A percentile compares a stretch with the other conserved stretches of the same genome.
Conservation (phyloP, 2,329 filamentous ascomycete genomes). For the Fusarium sambucinum region DNA sequence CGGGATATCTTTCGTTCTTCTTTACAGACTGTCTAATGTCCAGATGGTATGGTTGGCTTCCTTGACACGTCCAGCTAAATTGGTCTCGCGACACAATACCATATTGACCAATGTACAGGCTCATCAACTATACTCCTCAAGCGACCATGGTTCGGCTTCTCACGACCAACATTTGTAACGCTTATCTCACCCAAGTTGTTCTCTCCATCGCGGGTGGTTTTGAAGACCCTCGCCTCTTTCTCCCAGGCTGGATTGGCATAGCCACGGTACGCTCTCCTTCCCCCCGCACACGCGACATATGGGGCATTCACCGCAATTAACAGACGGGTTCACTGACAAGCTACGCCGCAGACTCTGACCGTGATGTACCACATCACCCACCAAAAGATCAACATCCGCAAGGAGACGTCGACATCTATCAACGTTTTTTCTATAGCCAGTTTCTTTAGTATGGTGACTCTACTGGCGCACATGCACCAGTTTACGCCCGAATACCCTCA, state of each 20-base stretch:
- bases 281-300: constrained; percentile 12
- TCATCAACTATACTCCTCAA: constrained; percentile 84
- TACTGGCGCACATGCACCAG: constrained; percentile 75
- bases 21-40: constrained; percentile 90
- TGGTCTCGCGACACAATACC: constrained; percentile 6
- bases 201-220: constrained; percentile 78
- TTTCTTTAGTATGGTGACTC: constrained; percentile 78
- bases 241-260: constrained; percentile 83
- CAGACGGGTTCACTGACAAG: constrained; percentile 7
- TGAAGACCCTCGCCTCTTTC: constrained; percentile 75
- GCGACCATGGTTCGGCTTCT: constrained; percentile 84
- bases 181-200: constrained; percentile 79
- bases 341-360: constrained; percentile 71
- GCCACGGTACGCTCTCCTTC: constrained; percentile 68
- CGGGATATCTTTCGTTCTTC: constrained; percentile 83
- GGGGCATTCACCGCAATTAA: constrained; percentile 17
- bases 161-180: constrained; percentile 79
- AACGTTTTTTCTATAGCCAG: constrained; percentile 81
- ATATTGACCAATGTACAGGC: constrained; percentile 62
- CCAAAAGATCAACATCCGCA: constrained; percentile 82
- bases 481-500: constrained; percentile 71
- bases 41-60: constrained; percentile 69
- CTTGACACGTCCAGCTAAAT: background rate
- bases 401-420: constrained; percentile 82
- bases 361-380: constrained; percentile 82